These are phyloP conservation scores for Candida chilensis DNA, from an alignment of 805 yeast genomes.

Conservation along the genomic window DNA sequence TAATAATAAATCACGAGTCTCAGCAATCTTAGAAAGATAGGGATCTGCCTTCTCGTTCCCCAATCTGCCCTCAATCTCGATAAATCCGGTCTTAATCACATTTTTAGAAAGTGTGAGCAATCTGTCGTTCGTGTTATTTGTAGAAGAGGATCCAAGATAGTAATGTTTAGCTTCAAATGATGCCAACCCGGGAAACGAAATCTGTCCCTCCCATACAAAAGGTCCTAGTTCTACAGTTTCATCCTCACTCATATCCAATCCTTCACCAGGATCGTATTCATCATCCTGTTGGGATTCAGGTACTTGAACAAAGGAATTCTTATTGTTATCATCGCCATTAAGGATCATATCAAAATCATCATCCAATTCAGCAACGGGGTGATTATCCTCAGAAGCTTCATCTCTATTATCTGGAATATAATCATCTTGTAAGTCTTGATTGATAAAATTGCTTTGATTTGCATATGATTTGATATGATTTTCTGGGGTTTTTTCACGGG, in stretches of 20 bases:
- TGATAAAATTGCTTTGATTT: too few species aligned
- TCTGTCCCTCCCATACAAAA: constrained; percentile 36
- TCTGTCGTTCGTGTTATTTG: constrained; percentile 12
- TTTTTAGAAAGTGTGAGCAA: constrained; percentile 16
- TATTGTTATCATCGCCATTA: constrained; percentile 8
- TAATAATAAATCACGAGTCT: constrained; percentile 44
- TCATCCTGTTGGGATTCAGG: constrained; percentile 6
- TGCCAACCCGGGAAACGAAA: constrained; percentile 40
- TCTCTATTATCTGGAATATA: constrained; percentile 1
- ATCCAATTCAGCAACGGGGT: constrained; percentile 15
- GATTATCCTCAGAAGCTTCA: neutral
- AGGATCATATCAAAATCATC: constrained; percentile 23
- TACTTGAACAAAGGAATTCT: too few species aligned
- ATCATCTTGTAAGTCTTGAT: too few species aligned
- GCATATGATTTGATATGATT: too few species aligned
- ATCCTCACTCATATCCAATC: constrained; percentile 10
- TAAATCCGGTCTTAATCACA: constrained; percentile 14
- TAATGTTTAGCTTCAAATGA: constrained; percentile 29
- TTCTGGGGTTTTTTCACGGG: too few species aligned
- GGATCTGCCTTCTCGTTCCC: constrained; percentile 42
- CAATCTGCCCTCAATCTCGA: constrained; percentile 57
- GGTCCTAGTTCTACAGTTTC: constrained; percentile 2
- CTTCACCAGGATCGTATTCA: constrained; percentile 8
- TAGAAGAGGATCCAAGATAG: constrained; percentile 19
- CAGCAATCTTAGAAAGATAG: constrained; percentile 39